These are phyloP conservation scores for Botrytis galanthina DNA, from an alignment of 2,329 filamentous ascomycete species.

Conservation along the genomic window DNA sequence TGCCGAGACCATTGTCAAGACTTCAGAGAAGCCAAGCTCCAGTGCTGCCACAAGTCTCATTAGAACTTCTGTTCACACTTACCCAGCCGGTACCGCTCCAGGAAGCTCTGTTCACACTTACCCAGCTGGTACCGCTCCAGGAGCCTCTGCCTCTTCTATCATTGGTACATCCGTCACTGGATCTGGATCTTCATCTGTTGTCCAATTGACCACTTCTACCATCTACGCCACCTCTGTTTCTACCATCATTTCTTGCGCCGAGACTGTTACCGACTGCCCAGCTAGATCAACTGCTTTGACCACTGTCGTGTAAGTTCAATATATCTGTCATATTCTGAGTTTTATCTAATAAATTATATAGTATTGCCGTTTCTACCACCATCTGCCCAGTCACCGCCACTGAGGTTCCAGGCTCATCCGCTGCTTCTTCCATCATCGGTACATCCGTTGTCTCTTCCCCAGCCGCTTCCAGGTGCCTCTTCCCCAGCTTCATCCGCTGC, in stretches of 20 bases:
- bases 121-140: neutral
- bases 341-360: neutral
- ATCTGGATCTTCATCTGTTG: conserved; percentile 2
- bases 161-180: conserved; percentile 6
- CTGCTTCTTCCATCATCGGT: neutral
- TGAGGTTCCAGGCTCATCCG: conserved; percentile 4
- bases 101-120: neutral
- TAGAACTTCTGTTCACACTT: neutral
- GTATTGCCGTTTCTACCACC: conserved; percentile 46
- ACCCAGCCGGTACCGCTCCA: neutral
- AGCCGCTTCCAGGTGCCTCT: neutral
- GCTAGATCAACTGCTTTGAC: conserved; percentile 41
- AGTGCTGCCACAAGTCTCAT: neutral
- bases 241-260: conserved; percentile 52
- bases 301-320: conserved; percentile 38
- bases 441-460: neutral
- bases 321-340: neutral
- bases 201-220: conserved; percentile 42
- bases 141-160: neutral
- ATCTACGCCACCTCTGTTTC: conserved; percentile 50
- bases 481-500: neutral
- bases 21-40: neutral
- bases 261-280: conserved; percentile 52
- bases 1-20: neutral
- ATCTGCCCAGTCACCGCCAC: conserved; percentile 31